These are phyloP conservation scores for Suhomyces faveliae DNA, from an alignment of 805 yeast species.

Conservation along the genomic window DNA sequence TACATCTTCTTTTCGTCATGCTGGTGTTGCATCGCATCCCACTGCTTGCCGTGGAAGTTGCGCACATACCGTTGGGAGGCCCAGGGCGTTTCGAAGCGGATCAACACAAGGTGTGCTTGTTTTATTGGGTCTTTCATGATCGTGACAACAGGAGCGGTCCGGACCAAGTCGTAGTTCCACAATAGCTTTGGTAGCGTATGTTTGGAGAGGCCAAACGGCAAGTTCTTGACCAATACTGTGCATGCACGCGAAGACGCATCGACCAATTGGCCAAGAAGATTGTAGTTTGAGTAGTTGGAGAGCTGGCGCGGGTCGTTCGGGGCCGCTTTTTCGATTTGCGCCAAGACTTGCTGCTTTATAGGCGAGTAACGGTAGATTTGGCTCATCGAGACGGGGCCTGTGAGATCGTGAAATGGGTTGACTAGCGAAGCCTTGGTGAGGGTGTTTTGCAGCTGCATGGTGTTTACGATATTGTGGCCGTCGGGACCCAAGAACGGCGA, in stretches of 20 bases:
- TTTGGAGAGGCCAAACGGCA: conserved; percentile 45
- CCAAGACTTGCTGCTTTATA: background rate
- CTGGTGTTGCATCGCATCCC: conserved; percentile 28
- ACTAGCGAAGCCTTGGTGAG: background rate
- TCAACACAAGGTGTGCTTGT: conserved; percentile 29
- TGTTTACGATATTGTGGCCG: background rate
- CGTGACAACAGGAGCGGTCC: conserved; percentile 16
- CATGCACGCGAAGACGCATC: conserved; percentile 19
- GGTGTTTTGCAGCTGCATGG: background rate
- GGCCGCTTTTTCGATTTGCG: background rate
- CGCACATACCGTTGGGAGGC: conserved; percentile 54
- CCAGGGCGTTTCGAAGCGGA: conserved; percentile 42
- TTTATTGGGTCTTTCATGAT: conserved; percentile 25
- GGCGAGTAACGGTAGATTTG: conserved; percentile 7
- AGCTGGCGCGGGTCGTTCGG: background rate
- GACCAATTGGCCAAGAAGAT: conserved; percentile 16
- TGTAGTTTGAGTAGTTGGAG: conserved; percentile 14
- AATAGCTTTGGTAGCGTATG: conserved; percentile 37
- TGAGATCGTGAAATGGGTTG: conserved; percentile 2
- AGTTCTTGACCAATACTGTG: conserved; percentile 42
- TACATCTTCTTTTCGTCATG: conserved; percentile 29
- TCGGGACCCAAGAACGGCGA: conserved; percentile 27
- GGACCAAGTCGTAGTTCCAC: conserved; percentile 51
- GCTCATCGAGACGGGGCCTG: conserved; percentile 3
- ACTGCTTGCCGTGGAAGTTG: conserved; percentile 50